Evolutionary conservation across 2,329 filamentous ascomycete genomes (phyloP).

Genomic region (Raffaelea ambrosiae): DNA sequence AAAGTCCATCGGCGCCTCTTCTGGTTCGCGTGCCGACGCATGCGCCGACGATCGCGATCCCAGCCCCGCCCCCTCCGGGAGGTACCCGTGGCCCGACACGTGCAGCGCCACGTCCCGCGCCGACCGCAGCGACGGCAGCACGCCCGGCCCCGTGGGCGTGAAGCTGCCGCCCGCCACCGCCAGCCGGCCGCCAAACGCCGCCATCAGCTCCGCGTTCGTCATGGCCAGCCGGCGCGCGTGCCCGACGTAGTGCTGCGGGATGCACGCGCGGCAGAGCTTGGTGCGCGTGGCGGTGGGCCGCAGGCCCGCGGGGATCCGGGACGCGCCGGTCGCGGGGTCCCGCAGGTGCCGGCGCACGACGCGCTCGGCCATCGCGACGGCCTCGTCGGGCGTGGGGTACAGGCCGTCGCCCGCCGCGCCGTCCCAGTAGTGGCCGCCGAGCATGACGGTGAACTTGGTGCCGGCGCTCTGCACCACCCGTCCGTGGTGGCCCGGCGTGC

Average conservation of each 20-base stretch:
- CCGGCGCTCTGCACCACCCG: constrained; percentile 30
- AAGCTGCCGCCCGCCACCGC: constrained; percentile 54
- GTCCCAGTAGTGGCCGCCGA: constrained; percentile 91
- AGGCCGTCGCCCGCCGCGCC: constrained; percentile 24
- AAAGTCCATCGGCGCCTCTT: too few relatives aligned
- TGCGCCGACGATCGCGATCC: too few relatives aligned
- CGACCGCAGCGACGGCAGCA: constrained; percentile 43
- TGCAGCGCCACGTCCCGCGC: constrained; percentile 33
- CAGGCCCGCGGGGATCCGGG: constrained; percentile 51
- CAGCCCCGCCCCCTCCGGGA: too few relatives aligned
- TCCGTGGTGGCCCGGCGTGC: too few relatives aligned
- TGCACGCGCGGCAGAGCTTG: constrained; percentile 58
- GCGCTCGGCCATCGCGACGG: constrained; percentile 57
- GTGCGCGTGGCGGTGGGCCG: constrained; percentile 44
- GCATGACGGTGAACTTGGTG: constrained; percentile 87
- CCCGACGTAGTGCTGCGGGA: constrained; percentile 83
- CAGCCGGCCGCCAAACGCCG: constrained; percentile 53
- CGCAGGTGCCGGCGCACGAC: constrained; percentile 67
- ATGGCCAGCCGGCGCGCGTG: constrained; percentile 55
- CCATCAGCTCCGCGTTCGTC: constrained; percentile 45
- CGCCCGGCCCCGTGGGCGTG: constrained; percentile 39
- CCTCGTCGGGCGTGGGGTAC: constrained; percentile 58
- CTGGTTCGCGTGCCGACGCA: too few relatives aligned
- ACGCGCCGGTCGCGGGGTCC: too few relatives aligned
- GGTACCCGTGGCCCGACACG: constrained; percentile 19